Evolutionary conservation across 768 basidiomycete species (phyloP).

Genomic region (Dentipellis sp.): DNA sequence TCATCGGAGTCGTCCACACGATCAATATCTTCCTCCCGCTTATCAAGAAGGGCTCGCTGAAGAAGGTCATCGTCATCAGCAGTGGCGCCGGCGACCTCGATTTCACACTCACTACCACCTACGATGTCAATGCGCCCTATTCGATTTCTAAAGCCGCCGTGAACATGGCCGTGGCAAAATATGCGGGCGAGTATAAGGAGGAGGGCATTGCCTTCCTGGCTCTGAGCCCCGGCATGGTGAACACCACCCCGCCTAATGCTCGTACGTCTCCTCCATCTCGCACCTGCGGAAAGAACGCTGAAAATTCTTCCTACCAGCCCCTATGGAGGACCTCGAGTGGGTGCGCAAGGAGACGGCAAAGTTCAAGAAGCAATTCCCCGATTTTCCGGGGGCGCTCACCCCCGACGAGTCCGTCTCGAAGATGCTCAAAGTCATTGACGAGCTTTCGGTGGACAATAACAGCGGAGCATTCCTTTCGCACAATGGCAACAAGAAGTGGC

Average conservation of each 20-base stretch:
- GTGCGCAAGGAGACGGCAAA: not conserved
- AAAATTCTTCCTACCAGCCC: not conserved
- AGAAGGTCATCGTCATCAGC: slow-evolving; percentile 28
- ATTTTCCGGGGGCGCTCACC: not conserved
- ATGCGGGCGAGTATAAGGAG: slow-evolving; percentile 20
- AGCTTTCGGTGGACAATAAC: not conserved
- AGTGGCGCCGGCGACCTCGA: slow-evolving; percentile 23
- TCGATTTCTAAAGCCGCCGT: slow-evolving; percentile 28
- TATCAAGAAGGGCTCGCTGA: slow-evolving; percentile 21
- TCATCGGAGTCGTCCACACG: slow-evolving; percentile 25
- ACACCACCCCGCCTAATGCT: slow-evolving; percentile 15
- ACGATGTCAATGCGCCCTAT: slow-evolving; percentile 18
- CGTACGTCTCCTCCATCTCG: no score
- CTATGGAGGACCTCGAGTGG: not conserved
- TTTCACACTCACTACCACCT: slow-evolving; percentile 12
- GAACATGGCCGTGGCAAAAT: slow-evolving; percentile 29
- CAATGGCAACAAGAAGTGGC: not conserved
- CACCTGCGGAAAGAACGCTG: no score
- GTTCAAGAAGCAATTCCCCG: not conserved
- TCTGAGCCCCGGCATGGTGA: slow-evolving; percentile 28
- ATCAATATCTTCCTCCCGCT: slow-evolving; percentile 32
- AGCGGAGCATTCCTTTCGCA: not conserved
- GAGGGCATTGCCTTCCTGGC: slow-evolving; percentile 30
- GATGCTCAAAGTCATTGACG: not conserved
- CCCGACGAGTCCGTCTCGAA: not conserved